phyloP scores from a whole-genome alignment of 768 basidiomycete genomes.

The Inosperma sp. region DNA sequence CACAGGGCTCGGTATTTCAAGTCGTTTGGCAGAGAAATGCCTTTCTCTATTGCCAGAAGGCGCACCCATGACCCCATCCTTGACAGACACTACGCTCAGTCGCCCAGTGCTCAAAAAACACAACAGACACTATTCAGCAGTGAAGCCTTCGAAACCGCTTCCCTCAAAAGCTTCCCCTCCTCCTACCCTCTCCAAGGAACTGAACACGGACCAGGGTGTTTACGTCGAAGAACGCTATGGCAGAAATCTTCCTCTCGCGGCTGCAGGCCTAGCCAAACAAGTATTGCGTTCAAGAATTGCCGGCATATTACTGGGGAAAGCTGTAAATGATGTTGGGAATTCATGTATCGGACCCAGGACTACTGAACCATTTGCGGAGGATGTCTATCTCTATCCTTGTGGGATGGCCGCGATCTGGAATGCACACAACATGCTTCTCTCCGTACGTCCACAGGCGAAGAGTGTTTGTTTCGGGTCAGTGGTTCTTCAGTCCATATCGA shows the following conservation, averaged over 20 bases:
- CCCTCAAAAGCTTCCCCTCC: slow-evolving; percentile 7
- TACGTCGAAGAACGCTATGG: slow-evolving; percentile 97
- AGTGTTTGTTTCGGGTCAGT: slow-evolving; percentile 92
- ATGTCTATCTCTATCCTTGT: slow-evolving; percentile 81
- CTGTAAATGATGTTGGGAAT: slow-evolving; percentile 32
- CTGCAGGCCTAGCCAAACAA: slow-evolving; percentile 76
- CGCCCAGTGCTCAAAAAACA: slow-evolving; percentile 39
- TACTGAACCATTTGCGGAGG: slow-evolving; percentile 67
- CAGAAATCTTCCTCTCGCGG: slow-evolving; percentile 73
- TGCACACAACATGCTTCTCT: slow-evolving; percentile 68
- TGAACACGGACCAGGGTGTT: slow-evolving; percentile 57
- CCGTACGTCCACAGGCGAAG: slow-evolving; percentile 56
- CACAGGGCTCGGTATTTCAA: slow-evolving; percentile 84
- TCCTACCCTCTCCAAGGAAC: slow-evolving; percentile 34
- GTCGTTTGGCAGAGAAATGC: slow-evolving; percentile 79
- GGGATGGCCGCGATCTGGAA: slow-evolving; percentile 97
- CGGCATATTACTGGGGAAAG: slow-evolving; percentile 71
- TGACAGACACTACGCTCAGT: slow-evolving; percentile 26
- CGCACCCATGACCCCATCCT: slow-evolving; percentile 16
- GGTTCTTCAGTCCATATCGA: neutral
- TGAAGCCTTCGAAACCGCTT: slow-evolving; percentile 10
- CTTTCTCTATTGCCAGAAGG: slow-evolving; percentile 62
- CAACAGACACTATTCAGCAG: slow-evolving; percentile 58
- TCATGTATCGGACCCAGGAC: slow-evolving; percentile 45
- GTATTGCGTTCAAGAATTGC: slow-evolving; percentile 87